Evolutionary conservation across 495 filamentous ascomycete genomes (phyloP), one percentile per base, ranked within the genome.

Genomic region (Penicillium salamii): DNA sequence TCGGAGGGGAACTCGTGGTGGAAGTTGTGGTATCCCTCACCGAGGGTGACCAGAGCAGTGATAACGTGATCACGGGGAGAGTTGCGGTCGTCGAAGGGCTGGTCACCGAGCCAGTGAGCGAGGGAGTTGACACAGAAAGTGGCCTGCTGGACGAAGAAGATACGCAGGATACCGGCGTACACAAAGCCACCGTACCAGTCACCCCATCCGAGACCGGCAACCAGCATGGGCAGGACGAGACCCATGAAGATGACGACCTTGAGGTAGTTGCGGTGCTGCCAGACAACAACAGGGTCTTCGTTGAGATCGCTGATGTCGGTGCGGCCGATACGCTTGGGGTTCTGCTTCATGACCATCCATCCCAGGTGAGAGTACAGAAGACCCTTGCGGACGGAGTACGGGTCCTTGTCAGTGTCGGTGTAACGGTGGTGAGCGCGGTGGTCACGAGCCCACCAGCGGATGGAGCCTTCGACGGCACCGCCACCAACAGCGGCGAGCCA

Each of bases 61-160:
- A 98, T 85, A 63, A 96, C 82, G 71, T 97, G 93, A 65, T 98
- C 93, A 63, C 93, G 88, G 53, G 93, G 93, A 48, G 88, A 93
- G 84, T 98, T 97, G 70, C 91, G 90, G 82, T 98, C 93, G 54
- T 98, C 93, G 70, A 98, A 98, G 43, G 93, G 93, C 75, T 98
- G 93, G 66, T 98, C 93, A 54, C 93, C 93, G 64, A 98, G 88
- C 92, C 92, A 98, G 77, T 98, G 93, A 50, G 93, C 93, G 49
- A 98, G 78, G 41, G 90, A 96, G 83, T 98, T 98, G 80, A 98
- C 91, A 58, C 93, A 98, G 85, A 98, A 98, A 57, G 93, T 98
- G 51, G 93, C 93, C 72, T 98, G 93, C 76, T 98, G 93, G 56
- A 98, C 90, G 78, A 98, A 90, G 83, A 95, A 97, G 70, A 96